Conservation (phyloP, 2,329 filamentous ascomycete species). For the Fusarium concolor region DNA sequence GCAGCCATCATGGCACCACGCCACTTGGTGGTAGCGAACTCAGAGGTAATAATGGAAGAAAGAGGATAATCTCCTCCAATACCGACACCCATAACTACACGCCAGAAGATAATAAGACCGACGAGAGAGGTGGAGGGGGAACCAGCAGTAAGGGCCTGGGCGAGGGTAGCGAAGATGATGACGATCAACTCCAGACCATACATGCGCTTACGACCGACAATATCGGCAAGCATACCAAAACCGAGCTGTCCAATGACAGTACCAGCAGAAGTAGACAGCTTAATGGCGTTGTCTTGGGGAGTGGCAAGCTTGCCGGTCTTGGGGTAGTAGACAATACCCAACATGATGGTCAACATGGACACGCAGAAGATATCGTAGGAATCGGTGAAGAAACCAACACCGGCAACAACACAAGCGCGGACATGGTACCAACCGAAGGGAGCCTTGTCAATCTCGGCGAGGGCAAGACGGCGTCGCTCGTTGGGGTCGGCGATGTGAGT, state of each 20-base stretch:
- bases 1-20: slow-evolving; percentile 88
- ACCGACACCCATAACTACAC: slow-evolving; percentile 73
- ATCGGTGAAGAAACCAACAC: slow-evolving; percentile 90
- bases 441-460: slow-evolving; percentile 84
- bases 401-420: slow-evolving; percentile 79
- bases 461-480: slow-evolving; percentile 80
- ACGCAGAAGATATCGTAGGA: slow-evolving; percentile 87
- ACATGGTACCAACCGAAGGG: slow-evolving; percentile 89
- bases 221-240: slow-evolving; percentile 83
- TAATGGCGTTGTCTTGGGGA: slow-evolving; percentile 82
- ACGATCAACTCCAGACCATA: slow-evolving; percentile 83
- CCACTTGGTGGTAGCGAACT: slow-evolving; percentile 86
- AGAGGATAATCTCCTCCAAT: slow-evolving; percentile 77
- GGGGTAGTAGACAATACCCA: slow-evolving; percentile 82
- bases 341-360: slow-evolving; percentile 77
- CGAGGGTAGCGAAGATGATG: slow-evolving; percentile 82
- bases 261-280: slow-evolving; percentile 84
- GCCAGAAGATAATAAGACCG: slow-evolving; percentile 82
- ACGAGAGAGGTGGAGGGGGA: slow-evolving; percentile 73
- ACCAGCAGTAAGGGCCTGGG: slow-evolving; percentile 73
- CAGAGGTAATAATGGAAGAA: slow-evolving; percentile 85
- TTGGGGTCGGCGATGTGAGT: slow-evolving; percentile 74
- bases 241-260: slow-evolving; percentile 84
- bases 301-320: slow-evolving; percentile 69
- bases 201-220: slow-evolving; percentile 77